Percentiles rank a stretch among this genome's conserved stretches.
Conservation (phyloP, 2,329 filamentous ascomycete species). For the Fusarium sp. region DNA sequence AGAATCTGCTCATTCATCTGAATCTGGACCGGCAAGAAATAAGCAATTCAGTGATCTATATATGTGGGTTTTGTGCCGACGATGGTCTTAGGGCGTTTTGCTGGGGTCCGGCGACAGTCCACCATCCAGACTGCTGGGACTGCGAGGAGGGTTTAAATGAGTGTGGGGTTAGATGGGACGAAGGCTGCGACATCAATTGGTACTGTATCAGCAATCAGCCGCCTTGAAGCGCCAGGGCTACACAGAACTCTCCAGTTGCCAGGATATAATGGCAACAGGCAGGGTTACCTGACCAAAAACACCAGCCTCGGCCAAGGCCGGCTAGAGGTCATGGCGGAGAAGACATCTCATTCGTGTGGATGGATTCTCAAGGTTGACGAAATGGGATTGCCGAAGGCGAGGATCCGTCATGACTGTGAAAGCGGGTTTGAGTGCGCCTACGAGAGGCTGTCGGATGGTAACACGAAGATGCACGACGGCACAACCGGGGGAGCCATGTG, state of each 20-base stretch:
- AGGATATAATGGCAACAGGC: conserved; percentile 25
- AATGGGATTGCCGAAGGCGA: conserved; percentile 34
- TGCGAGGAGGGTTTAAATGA: conserved; percentile 39
- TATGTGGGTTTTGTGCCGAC: conserved; percentile 33
- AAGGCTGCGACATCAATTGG: conserved; percentile 38
- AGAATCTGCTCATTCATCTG: conserved; percentile 2
- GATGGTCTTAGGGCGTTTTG: conserved; percentile 30
- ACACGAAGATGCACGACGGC: conserved; percentile 40
- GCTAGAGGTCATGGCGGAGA: conserved; percentile 15
- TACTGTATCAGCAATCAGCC: conserved; percentile 41
- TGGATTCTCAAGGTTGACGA: conserved; percentile 12
- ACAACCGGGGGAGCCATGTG: conserved; percentile 33
- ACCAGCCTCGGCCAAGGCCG: conserved; percentile 28
- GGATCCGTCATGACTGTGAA: conserved; percentile 25
- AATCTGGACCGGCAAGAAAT: conserved; percentile 7
- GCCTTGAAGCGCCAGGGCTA: conserved; percentile 38
- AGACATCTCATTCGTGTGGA: conserved; percentile 13
- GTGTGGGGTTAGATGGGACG: conserved; percentile 44
- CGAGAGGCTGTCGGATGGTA: conserved; percentile 36
- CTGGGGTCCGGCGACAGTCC: conserved; percentile 33
- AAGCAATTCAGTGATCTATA: conserved; percentile 32
- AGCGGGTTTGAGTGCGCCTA: conserved; percentile 28
- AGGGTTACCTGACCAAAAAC: conserved; percentile 34
- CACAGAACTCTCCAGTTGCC: conserved; percentile 37
- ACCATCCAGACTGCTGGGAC: conserved; percentile 36